phyloP scores from a whole-genome alignment of 1,284 basidiomycete genomes.

The Sphaerobolus stellatus region DNA sequence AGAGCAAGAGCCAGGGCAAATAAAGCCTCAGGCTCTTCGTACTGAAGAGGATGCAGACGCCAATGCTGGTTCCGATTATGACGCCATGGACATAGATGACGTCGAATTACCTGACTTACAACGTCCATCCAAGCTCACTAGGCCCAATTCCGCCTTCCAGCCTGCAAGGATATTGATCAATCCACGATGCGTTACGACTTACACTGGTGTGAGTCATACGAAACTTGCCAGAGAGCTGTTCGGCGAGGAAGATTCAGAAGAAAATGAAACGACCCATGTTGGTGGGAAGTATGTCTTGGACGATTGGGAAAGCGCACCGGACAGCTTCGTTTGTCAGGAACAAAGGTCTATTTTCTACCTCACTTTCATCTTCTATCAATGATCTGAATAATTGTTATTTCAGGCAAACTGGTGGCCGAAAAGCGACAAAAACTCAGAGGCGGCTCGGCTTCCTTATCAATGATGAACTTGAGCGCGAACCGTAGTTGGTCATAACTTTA shows the following conservation, averaged over 20 bases:
- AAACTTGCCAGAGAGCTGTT: constrained; percentile 90
- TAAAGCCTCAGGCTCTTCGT: constrained; percentile 12
- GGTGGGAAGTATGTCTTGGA: constrained; percentile 79
- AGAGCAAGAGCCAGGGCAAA: constrained; percentile 30
- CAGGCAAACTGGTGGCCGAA: constrained; percentile 85
- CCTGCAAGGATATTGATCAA: constrained; percentile 91
- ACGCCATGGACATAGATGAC: constrained; percentile 78
- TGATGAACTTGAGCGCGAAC: constrained; percentile 50
- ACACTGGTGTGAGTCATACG: constrained; percentile 92
- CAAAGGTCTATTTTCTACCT: constrained; percentile 60
- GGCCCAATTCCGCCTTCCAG: constrained; percentile 86
- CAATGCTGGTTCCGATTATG: constrained; percentile 84
- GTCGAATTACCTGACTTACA: constrained; percentile 29
- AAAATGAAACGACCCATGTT: constrained; percentile 48
- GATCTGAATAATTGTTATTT: constrained; percentile 10
- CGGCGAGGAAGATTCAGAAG: constrained; percentile 56
- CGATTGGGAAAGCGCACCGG: constrained; percentile 92
- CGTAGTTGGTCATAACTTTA: no score
- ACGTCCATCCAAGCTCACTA: constrained; percentile 50
- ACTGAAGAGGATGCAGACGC: constrained; percentile 58
- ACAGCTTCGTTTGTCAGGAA: constrained; percentile 95
- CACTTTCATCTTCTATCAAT: not conserved
- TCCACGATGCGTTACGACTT: constrained; percentile 92
- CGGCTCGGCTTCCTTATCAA: constrained; percentile 85
- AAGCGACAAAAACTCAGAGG: constrained; percentile 87